A percentile compares a stretch with the other conserved stretches of the same genome.
These are phyloP conservation scores for Pseudocercospora fijiensis DNA, from an alignment of 2,329 filamentous ascomycete species.

Conservation along the genomic window DNA sequence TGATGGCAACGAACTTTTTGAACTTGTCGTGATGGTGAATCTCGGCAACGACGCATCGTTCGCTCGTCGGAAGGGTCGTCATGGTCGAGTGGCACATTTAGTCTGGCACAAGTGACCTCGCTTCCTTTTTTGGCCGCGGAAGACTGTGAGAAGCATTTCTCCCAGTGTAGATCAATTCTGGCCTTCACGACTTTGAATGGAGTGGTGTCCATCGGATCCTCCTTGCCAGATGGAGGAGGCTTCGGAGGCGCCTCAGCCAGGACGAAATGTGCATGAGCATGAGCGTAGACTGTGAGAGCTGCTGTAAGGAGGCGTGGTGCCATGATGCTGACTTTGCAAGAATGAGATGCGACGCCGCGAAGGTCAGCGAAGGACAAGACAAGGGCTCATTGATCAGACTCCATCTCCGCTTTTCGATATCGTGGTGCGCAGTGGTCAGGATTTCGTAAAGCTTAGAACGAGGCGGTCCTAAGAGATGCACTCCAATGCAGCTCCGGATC, in stretches of 20 bases:
- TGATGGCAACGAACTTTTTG: not conserved
- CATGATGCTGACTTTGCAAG: no score
- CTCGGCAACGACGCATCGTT: not conserved
- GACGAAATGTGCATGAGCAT: not conserved
- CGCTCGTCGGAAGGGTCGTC: not conserved
- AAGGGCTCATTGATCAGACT: no score
- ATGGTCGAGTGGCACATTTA: not conserved
- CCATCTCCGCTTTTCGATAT: no score
- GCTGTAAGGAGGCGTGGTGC: no score
- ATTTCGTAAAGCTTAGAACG: no score
- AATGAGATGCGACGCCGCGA: no score
- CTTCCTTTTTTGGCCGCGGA: not conserved
- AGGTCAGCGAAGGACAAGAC: no score
- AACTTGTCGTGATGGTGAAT: not conserved
- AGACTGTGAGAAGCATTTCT: not conserved
- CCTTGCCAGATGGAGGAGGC: not conserved
- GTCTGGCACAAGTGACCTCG: not conserved
- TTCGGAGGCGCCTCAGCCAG: not conserved
- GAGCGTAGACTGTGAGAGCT: no score
- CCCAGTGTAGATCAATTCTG: not conserved
- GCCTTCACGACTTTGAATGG: not conserved
- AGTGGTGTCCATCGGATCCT: not conserved
- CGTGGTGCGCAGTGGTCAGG: no score
- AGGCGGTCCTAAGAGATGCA: no score
- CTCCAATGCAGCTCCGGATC: no score